A percentile compares a stretch with the other conserved stretches of the same genome.
Evolutionary conservation across 2,329 filamentous ascomycete genomes (phyloP).

Genomic region (Penicillium sp.): DNA sequence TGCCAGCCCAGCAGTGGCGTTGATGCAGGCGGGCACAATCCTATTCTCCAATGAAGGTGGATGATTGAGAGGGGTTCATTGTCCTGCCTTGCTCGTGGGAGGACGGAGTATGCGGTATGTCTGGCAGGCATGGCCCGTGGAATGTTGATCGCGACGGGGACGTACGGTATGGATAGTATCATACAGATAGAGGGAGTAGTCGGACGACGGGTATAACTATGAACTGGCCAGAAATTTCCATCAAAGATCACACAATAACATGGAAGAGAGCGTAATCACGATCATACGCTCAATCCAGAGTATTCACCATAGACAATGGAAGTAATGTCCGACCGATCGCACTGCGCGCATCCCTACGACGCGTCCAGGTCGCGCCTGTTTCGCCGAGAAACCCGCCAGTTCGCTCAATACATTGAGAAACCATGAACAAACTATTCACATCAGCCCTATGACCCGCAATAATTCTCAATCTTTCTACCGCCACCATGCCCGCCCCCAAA

Average conservation of each 20-base stretch:
- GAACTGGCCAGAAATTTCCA: neutral
- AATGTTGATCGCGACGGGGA: neutral
- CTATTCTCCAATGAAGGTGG: constrained; percentile 2
- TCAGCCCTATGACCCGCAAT: neutral
- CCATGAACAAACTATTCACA: neutral
- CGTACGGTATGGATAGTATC: neutral
- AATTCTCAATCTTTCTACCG: neutral
- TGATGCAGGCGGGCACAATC: constrained; percentile 14
- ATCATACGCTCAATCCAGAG: too few relatives aligned
- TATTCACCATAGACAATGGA: too few relatives aligned
- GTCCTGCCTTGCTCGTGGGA: neutral
- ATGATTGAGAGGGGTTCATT: neutral
- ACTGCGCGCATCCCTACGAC: constrained; percentile 17
- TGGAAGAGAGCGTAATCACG: too few relatives aligned
- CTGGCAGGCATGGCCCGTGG: neutral
- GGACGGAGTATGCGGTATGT: neutral
- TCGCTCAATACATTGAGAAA: neutral
- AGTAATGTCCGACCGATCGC: neutral
- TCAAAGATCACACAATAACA: neutral
- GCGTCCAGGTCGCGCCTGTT: constrained; percentile 11
- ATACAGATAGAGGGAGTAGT: neutral
- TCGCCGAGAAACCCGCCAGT: neutral
- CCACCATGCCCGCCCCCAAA: neutral
- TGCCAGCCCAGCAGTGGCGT: constrained; percentile 12
- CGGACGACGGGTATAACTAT: neutral